phyloP scores from a whole-genome alignment of 2,329 filamentous ascomycete species.

The Gyromitra esculenta region DNA sequence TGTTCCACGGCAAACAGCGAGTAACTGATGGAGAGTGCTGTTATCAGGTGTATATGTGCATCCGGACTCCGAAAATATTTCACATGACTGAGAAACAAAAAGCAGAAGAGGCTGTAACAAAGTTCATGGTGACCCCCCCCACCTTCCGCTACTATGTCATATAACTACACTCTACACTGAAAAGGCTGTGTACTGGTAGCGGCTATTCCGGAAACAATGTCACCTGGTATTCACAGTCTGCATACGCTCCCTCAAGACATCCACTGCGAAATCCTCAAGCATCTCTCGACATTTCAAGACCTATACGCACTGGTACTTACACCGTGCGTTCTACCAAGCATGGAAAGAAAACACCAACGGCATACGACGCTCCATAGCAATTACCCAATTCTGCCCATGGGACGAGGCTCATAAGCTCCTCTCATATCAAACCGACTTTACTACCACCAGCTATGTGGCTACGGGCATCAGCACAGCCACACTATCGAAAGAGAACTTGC shows the following conservation, averaged over 20 bases:
- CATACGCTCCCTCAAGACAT: neutral
- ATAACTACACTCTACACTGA: neutral
- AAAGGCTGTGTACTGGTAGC: neutral
- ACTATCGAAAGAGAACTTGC: no score
- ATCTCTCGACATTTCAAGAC: neutral
- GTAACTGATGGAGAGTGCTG: neutral
- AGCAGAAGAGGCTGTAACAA: neutral
- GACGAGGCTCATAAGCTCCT: neutral
- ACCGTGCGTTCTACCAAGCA: no score
- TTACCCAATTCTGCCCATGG: no score
- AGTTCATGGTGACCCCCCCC: no score
- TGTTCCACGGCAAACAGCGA: neutral
- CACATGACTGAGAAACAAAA: neutral
- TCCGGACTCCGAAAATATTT: neutral
- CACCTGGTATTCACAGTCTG: neutral
- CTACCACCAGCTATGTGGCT: neutral
- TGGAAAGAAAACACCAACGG: no score
- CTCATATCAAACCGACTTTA: neutral
- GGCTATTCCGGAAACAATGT: neutral
- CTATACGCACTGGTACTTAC: neutral
- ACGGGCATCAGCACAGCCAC: neutral
- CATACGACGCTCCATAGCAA: no score
- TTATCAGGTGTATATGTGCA: neutral
- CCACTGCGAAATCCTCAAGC: neutral
- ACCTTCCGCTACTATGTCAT: neutral